Base-by-base conservation (phyloP, 352 stramenopile species). In the Globisporangium megalacanthum region DNA sequence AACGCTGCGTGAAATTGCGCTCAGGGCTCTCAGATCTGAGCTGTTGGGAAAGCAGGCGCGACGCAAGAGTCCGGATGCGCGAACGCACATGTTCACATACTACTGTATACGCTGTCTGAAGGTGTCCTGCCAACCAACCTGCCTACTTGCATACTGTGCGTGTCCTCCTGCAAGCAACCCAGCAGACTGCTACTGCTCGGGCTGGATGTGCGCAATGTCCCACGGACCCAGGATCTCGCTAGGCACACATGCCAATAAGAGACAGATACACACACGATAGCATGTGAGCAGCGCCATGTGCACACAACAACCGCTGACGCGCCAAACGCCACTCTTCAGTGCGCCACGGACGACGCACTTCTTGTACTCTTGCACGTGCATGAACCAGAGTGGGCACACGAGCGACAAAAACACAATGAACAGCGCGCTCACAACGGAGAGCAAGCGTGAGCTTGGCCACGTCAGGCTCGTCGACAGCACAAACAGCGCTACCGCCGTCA, bases 281-380 rank as follows among this genome's bases (percentile, higher is more conserved):
- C n/a, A n/a, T n/a, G n/a, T 29, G 25, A 29, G 25, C 25, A 29
- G 25, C 4, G 25, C 25, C 25, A 48, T 44, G 47, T 20, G 4
- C 35, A 49, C 17, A 11, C 13, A 31, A 41, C 33, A 31, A 2
- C 4, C 42, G 6, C 25, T 29, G 25, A 29, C 25, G 4, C 25
- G 25, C 25, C 25, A 29, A 1, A 29, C 25, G 25, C 25, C 25
- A 29, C 25, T 29, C 25, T 29, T 29, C 25, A 29, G 25, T 29
- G 25, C 47, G 49, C n/a, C 8, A 14, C 25, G 36, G 20, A 53
- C 3, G 0, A 78, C 79, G 77, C 74, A 94, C 85, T 89, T 92
- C 68, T 97, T 97, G 68, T 95, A 88, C 67, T 89, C 75, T 62
- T 95, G 86, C 48, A 96, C 80, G 62, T 92, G 80, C 72, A 96